A percentile compares a stretch with the other conserved stretches of the same genome.
Conservation (phyloP, 192 early-diverging fungal genomes). For the Fimicolochytrium jonesii region DNA sequence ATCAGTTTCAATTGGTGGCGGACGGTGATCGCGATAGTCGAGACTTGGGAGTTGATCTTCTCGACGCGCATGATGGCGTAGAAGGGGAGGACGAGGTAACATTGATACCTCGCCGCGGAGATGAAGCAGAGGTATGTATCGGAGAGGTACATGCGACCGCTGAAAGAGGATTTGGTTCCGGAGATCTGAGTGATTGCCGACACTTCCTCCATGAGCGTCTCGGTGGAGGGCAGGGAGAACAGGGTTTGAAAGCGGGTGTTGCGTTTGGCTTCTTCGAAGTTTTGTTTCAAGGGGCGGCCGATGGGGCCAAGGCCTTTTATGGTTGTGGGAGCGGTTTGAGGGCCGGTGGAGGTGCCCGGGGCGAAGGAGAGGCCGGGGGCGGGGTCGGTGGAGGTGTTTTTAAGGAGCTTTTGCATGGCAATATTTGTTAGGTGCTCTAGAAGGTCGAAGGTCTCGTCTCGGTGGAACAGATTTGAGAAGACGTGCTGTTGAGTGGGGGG, state of each 20-base stretch:
- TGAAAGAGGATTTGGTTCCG: conserved; percentile 43
- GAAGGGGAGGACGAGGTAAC: conserved; percentile 77
- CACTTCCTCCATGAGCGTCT: conserved; percentile 67
- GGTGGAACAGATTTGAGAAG: conserved; percentile 92
- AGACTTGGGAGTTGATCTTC: conserved; percentile 64
- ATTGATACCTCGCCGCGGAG: conserved; percentile 64
- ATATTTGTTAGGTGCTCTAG: conserved; percentile 84
- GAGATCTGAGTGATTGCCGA: conserved; percentile 55
- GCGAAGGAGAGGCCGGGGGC: conserved; percentile 48
- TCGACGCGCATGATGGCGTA: conserved; percentile 91
- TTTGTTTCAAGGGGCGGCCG: conserved; percentile 42
- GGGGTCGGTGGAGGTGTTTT: conserved; percentile 70
- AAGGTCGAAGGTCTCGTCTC: conserved; percentile 95
- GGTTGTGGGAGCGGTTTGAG: conserved; percentile 32
- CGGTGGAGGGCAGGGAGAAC: conserved; percentile 75
- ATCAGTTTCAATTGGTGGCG: conserved; percentile 89
- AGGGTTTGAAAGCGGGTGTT: conserved; percentile 68
- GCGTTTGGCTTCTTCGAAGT: conserved; percentile 66
- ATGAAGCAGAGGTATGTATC: conserved; percentile 82
- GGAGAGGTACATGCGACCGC: conserved; percentile 80
- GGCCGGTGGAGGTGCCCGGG: conserved; percentile 8
- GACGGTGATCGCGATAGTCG: conserved; percentile 77
- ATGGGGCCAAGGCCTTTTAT: not conserved
- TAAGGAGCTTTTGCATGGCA: conserved; percentile 83
- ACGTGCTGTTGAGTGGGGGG: conserved; percentile 63